Conservation (phyloP, 371 early-diverging fungal genomes). For the Mucor sp. region DNA sequence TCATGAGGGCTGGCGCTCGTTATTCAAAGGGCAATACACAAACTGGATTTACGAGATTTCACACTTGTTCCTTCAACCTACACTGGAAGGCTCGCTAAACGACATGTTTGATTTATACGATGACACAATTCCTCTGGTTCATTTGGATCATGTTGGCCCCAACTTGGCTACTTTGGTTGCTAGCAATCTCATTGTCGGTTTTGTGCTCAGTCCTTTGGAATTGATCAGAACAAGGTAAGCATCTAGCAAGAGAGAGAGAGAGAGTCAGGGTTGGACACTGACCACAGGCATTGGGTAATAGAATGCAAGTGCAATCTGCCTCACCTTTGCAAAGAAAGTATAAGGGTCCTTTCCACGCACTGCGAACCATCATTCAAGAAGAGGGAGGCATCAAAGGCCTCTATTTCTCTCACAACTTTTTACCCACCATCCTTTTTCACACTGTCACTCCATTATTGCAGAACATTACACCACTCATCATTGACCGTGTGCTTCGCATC, state of each 20-base stretch:
- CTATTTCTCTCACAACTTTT: slow-evolving; percentile 67
- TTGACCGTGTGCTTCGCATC: slow-evolving; percentile 73
- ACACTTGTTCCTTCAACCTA: slow-evolving; percentile 76
- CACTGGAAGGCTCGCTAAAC: slow-evolving; percentile 74
- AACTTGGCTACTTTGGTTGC: slow-evolving; percentile 72
- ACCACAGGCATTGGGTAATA: slow-evolving; percentile 2
- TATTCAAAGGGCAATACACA: slow-evolving; percentile 76
- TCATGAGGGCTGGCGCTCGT: slow-evolving; percentile 65
- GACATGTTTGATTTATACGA: slow-evolving; percentile 80
- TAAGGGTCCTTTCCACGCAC: slow-evolving; percentile 72
- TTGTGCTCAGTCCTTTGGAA: slow-evolving; percentile 79
- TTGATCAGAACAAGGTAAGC: slow-evolving; percentile 71
- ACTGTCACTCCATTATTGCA: slow-evolving; percentile 74
- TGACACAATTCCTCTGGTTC: slow-evolving; percentile 72
- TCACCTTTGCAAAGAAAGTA: slow-evolving; percentile 78
- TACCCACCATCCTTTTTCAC: slow-evolving; percentile 81
- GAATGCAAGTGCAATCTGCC: slow-evolving; percentile 73
- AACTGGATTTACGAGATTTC: slow-evolving; percentile 76
- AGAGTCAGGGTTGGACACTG: neutral
- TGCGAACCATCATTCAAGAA: slow-evolving; percentile 71
- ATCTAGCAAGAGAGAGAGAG: neutral
- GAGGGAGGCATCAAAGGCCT: slow-evolving; percentile 82
- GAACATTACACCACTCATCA: slow-evolving; percentile 67
- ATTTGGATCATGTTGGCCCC: slow-evolving; percentile 68
- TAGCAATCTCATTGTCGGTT: slow-evolving; percentile 69